Evolutionary conservation across 2,329 filamentous ascomycete species (phyloP).

Genomic region (Apiospora arundinis): DNA sequence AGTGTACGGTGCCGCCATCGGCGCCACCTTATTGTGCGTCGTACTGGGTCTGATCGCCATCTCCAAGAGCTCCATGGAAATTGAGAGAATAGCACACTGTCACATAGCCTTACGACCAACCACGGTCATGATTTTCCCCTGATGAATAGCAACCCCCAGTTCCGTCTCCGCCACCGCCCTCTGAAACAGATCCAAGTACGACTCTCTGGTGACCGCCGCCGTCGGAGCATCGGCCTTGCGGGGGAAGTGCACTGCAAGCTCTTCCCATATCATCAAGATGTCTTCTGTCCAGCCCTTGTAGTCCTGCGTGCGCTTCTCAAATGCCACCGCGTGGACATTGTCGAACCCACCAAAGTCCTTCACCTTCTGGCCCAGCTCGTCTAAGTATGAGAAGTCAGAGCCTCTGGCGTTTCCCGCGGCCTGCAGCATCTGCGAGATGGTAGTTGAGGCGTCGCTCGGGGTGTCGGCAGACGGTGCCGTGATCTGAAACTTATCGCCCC

Average conservation of each 20-base stretch:
- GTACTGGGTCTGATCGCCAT: too few species aligned
- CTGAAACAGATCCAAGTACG: background rate
- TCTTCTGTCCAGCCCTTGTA: conserved; percentile 26
- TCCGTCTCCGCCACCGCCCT: background rate
- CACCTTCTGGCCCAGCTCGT: background rate
- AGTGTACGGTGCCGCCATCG: too few species aligned
- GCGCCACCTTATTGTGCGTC: too few species aligned
- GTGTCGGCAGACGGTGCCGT: background rate
- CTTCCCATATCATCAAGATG: conserved; percentile 24
- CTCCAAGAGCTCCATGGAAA: too few species aligned
- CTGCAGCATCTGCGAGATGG: conserved; percentile 11
- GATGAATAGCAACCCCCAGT: background rate
- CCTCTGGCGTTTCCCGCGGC: background rate
- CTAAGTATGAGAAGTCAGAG: background rate
- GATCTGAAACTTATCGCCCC: conserved; percentile 17
- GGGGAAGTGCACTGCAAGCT: conserved; percentile 10
- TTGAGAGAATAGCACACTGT: too few species aligned
- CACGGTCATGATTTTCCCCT: background rate
- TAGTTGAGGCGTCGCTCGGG: background rate
- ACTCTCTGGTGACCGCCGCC: background rate
- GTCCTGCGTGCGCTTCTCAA: conserved; percentile 18
- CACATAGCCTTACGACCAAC: too few species aligned
- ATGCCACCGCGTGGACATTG: background rate
- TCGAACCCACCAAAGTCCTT: background rate
- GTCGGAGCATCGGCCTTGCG: background rate